Evolutionary conservation across 805 yeast genomes (phyloP).

Genomic region (Saturnispora silvae): DNA sequence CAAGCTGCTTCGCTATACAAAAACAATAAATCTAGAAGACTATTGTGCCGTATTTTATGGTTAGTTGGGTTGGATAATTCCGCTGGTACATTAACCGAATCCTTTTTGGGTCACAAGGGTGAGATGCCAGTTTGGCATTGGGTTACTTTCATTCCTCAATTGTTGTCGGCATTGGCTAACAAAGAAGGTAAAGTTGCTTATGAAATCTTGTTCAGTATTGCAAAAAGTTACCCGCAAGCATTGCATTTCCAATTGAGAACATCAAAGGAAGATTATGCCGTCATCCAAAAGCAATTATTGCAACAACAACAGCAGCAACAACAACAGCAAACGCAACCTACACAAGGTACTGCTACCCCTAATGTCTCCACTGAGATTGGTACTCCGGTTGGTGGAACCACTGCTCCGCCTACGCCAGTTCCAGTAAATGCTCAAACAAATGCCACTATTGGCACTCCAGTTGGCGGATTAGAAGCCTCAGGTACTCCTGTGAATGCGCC

Average conservation of each 20-base stretch:
- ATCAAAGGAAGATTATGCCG: conserved; percentile 86
- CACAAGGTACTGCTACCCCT: background rate
- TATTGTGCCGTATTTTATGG: conserved; percentile 88
- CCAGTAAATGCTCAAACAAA: background rate
- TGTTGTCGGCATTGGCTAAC: conserved; percentile 80
- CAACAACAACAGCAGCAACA: conserved; percentile 12
- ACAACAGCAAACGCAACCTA: conserved; percentile 3
- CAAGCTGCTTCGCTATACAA: conserved; percentile 97
- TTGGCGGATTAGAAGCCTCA: conserved; percentile 1
- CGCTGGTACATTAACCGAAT: conserved; percentile 67
- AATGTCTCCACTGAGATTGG: conserved; percentile 2
- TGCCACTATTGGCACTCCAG: conserved; percentile 1
- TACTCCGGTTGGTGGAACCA: conserved; percentile 5
- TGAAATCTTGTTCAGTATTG: conserved; percentile 79
- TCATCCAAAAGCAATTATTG: conserved; percentile 65
- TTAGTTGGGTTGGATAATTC: conserved; percentile 83
- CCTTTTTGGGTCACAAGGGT: conserved; percentile 86
- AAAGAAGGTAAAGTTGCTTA: conserved; percentile 86
- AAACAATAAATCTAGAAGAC: conserved; percentile 78
- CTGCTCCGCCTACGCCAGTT: conserved; percentile 1
- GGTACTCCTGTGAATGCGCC: background rate
- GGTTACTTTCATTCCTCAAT: conserved; percentile 94
- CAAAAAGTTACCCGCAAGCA: conserved; percentile 96
- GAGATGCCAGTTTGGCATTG: conserved; percentile 99
- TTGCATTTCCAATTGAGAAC: conserved; percentile 92